A percentile compares a stretch with the other conserved stretches of the same genome.
phyloP scores from a whole-genome alignment of 345 rosid genomes.

The Orychophragmus violaceus region DNA sequence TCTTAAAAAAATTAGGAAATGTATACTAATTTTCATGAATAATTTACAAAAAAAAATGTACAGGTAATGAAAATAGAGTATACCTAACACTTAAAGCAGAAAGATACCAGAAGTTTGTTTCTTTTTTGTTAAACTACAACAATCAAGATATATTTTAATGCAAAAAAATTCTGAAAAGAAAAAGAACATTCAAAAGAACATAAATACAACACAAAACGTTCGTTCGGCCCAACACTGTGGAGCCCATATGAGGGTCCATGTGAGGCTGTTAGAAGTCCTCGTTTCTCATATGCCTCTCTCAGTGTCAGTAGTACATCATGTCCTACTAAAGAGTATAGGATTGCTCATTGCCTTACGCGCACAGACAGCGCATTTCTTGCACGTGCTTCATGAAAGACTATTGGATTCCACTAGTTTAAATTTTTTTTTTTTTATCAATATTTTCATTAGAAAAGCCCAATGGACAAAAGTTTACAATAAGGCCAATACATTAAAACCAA shows the following conservation, averaged over 20 bases:
- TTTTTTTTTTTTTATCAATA: too few relatives aligned
- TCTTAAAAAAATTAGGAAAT: too few relatives aligned
- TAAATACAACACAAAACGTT: background rate
- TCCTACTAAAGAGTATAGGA: too few relatives aligned
- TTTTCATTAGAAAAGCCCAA: too few relatives aligned
- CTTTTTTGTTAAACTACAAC: background rate
- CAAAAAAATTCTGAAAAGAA: too few relatives aligned
- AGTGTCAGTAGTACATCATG: too few relatives aligned
- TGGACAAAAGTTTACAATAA: too few relatives aligned
- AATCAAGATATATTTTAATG: background rate
- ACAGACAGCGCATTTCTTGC: background rate
- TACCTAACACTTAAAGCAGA: background rate
- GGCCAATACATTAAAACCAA: too few relatives aligned
- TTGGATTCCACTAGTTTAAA: too few relatives aligned
- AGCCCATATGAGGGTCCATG: background rate
- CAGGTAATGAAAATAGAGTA: constrained; percentile 8
- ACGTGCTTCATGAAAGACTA: too few relatives aligned
- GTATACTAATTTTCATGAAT: too few relatives aligned
- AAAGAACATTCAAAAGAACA: background rate
- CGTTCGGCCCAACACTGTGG: background rate
- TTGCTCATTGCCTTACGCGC: background rate
- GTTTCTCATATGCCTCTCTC: background rate
- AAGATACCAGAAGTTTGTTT: background rate
- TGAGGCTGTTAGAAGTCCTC: background rate
- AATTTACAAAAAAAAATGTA: too few relatives aligned